A percentile compares a stretch with the other conserved stretches of the same genome.
Evolutionary conservation across 352 stramenopile genomes (phyloP).

Genomic region (Globisporangium canariense): DNA sequence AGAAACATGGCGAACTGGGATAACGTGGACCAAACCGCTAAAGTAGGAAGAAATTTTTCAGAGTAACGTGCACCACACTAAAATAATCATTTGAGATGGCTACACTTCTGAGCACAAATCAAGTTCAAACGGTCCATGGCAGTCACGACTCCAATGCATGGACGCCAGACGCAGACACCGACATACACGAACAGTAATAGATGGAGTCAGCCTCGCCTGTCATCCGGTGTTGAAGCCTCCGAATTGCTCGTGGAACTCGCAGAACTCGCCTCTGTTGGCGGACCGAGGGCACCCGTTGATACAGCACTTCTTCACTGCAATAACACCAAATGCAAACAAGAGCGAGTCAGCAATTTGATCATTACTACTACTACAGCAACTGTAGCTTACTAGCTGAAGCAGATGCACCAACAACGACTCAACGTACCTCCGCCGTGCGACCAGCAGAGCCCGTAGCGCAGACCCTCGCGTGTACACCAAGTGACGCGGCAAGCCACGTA

Average conservation of each 20-base stretch:
- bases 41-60: neutral
- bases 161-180: neutral
- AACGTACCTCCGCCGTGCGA: slow-evolving; percentile 41
- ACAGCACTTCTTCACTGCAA: slow-evolving; percentile 45
- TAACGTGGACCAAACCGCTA: neutral
- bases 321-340: neutral
- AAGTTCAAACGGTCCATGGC: neutral
- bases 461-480: slow-evolving; percentile 41
- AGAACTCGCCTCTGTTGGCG: slow-evolving; percentile 38
- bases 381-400: too few relatives aligned
- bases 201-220: neutral
- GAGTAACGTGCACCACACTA: neutral
- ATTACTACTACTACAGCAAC: neutral
- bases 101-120: neutral
- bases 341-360: neutral
- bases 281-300: slow-evolving; percentile 25
- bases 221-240: neutral
- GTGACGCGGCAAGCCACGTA: slow-evolving; percentile 31
- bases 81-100: neutral
- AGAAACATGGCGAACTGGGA: neutral
- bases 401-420: neutral
- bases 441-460: slow-evolving; percentile 51
- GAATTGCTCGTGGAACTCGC: slow-evolving; percentile 34
- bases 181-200: neutral
- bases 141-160: neutral